phyloP scores from a whole-genome alignment of 768 basidiomycete species.

The Kwoniella heveanensis region DNA sequence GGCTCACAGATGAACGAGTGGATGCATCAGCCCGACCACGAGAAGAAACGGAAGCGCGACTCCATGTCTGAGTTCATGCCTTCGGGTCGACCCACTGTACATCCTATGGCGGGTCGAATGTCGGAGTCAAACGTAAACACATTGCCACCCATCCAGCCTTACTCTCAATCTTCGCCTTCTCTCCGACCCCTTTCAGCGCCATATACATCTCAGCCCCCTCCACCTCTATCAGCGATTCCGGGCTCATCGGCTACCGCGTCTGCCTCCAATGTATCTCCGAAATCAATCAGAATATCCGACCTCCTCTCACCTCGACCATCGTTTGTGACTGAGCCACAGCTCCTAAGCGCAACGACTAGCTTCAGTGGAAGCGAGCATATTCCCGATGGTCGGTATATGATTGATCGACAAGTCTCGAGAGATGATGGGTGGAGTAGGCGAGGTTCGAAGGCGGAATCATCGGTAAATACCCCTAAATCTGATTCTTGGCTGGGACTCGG shows the following conservation, averaged over 20 bases:
- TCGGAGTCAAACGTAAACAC: constrained; percentile 23
- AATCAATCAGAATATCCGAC: constrained; percentile 25
- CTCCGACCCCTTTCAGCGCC: constrained; percentile 19
- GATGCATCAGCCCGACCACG: constrained; percentile 6
- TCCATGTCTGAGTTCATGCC: neutral
- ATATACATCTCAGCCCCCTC: constrained; percentile 1
- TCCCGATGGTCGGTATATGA: neutral
- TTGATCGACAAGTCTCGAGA: neutral
- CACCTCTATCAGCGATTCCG: constrained; percentile 6
- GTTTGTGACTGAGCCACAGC: neutral
- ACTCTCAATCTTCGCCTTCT: constrained; percentile 6
- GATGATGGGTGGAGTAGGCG: constrained; percentile 7
- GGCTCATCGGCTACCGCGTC: neutral
- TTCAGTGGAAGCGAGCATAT: constrained; percentile 8
- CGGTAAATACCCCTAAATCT: constrained; percentile 14
- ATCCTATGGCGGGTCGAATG: constrained; percentile 23
- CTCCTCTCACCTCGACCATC: constrained; percentile 7
- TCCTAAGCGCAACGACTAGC: neutral
- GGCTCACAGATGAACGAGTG: constrained; percentile 23
- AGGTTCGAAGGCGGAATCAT: constrained; percentile 4
- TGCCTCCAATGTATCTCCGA: constrained; percentile 9
- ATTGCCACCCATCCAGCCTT: constrained; percentile 19
- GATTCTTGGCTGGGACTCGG: neutral
- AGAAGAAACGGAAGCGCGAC: constrained; percentile 23
- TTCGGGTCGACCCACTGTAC: constrained; percentile 2